Base-by-base conservation (phyloP, 2,329 filamentous ascomycete species). In the Fusarium hainanense region DNA sequence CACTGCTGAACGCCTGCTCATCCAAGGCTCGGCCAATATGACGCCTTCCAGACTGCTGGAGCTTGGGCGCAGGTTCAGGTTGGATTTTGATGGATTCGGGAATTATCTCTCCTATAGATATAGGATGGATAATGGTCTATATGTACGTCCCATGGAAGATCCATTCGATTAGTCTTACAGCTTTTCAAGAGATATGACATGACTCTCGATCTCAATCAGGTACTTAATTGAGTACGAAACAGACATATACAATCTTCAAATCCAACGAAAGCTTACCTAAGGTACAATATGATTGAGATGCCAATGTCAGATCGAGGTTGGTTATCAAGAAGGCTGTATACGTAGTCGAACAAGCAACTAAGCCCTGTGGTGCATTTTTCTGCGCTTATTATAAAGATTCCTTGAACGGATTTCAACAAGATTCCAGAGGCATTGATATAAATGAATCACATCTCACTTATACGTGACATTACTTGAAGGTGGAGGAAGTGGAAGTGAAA, bases 1-100 rank as follows among this genome's bases (percentile, higher is more conserved):
- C 30, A 44, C 6, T 11, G 59, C 59, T 63, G 59, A 59, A 23
- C 11, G 32, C 12, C n/a, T 42, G 18, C 16, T 59, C n/a, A 11
- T 16, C 10, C 25, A 34, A 27, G 13, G 10, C 21, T 34, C 20
- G 34, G 10, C 34, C 34, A 37, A n/a, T 37, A 37, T 37, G 6
- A 37, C 34, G 18, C 34, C 18, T n/a, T n/a, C 34, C 10, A n/a
- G 10, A 37, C 18, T 37, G 6, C 34, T 37, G 18, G 34, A 37
- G 34, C 4, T 37, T 37, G 18, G 10, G 18, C 18, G 34, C 34
- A 37, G 34, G 21, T 43, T 43, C 14, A 43, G 41, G 8, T 21
- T 14, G 41, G 11, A 16, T 16, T 43, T 43, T 43, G 41, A 42
- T 13, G 13, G 6, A 25, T 48, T 43, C 18, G 20, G 41, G 9